These are phyloP conservation scores for Ceratocystis smalleyi DNA, from an alignment of 2,329 filamentous ascomycete genomes.

Conservation along the genomic window DNA sequence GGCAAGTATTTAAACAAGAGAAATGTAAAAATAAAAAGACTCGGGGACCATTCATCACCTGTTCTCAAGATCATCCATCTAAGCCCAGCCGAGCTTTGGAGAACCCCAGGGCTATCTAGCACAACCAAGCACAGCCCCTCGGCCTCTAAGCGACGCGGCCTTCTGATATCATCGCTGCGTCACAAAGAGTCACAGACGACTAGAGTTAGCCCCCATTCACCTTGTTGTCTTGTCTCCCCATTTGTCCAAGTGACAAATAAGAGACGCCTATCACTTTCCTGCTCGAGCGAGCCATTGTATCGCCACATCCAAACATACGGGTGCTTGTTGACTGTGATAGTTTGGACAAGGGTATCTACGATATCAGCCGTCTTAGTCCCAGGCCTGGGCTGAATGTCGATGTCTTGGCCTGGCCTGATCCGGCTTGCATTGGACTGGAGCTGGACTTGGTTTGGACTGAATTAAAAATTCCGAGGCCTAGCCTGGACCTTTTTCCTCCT, in stretches of 20 bases:
- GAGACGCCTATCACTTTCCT: too few species aligned
- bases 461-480: too few species aligned
- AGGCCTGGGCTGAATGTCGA: not conserved
- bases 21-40: not conserved
- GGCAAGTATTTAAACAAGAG: not conserved
- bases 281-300: too few species aligned
- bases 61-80: not conserved
- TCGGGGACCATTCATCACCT: not conserved
- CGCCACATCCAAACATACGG: too few species aligned
- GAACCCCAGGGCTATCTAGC: not conserved
- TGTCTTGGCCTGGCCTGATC: not conserved
- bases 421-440: not conserved
- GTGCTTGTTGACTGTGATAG: too few species aligned
- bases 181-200: not conserved
- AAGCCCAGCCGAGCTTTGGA: not conserved
- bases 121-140: not conserved
- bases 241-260: too few species aligned
- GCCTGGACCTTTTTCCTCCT: not conserved
- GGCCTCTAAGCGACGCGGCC: not conserved
- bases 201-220: too few species aligned
- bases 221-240: too few species aligned
- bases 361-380: not conserved
- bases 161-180: not conserved
- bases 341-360: not conserved
- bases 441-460: too few species aligned